Evolutionary conservation across 169 alveolate genomes (phyloP).

Genomic region (Sarcocystis neurona): DNA sequence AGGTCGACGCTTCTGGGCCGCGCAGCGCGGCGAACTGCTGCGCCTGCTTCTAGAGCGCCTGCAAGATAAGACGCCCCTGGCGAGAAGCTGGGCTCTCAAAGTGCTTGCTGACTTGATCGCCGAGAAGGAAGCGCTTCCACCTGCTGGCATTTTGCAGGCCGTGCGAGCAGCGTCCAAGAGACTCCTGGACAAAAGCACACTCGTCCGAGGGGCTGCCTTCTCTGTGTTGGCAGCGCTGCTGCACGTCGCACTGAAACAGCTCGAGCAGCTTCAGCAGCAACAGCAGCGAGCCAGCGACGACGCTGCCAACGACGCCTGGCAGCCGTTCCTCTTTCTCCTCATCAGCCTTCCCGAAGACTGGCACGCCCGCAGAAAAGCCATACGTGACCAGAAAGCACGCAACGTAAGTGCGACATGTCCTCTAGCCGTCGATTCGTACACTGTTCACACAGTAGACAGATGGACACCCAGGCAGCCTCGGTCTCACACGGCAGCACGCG

Average conservation of each 20-base stretch:
- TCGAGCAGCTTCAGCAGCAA: neutral
- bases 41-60: constrained; percentile 38
- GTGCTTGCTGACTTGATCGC: constrained; percentile 21
- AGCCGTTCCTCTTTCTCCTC: constrained; percentile 18
- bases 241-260: constrained; percentile 47
- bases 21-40: constrained; percentile 16
- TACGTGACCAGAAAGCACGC: neutral
- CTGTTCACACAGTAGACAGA: too few species aligned
- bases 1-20: constrained; percentile 27
- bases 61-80: constrained; percentile 37
- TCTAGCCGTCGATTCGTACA: too few species aligned
- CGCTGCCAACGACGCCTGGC: neutral
- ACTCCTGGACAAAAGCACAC: constrained; percentile 38
- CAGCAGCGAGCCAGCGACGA: neutral
- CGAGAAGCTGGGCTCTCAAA: constrained; percentile 37
- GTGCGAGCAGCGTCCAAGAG: constrained; percentile 10
- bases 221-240: constrained; percentile 14
- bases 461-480: too few species aligned
- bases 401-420: too few species aligned
- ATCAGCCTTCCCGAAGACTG: neutral
- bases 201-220: constrained; percentile 46
- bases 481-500: too few species aligned
- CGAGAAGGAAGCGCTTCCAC: constrained; percentile 32
- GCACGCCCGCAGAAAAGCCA: neutral
- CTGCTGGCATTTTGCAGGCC: neutral